A percentile compares a stretch with the other conserved stretches of the same genome.
Conservation (phyloP, 176 grass and related monocot genomes). For the Oryza nivara region DNA sequence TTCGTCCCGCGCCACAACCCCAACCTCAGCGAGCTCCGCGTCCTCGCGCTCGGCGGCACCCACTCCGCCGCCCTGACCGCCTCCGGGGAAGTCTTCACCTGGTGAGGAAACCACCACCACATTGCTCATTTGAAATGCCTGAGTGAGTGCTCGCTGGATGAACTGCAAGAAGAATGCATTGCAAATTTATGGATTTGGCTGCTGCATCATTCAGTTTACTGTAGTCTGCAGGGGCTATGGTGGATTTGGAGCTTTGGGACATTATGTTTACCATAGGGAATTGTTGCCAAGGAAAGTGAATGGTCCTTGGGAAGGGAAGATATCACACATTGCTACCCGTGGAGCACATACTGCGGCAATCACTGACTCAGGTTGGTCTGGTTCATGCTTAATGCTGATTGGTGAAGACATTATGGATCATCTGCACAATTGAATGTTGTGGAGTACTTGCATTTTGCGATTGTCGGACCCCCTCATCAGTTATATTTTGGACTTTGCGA, state of each 20-base stretch:
- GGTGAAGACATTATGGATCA: not conserved
- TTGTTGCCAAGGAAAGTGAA: constrained; percentile 73
- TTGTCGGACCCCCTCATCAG: not conserved
- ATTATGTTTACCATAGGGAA: constrained; percentile 89
- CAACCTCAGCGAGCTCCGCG: constrained; percentile 61
- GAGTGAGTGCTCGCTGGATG: not conserved
- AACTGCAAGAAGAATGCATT: constrained; percentile 2
- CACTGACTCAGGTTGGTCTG: constrained; percentile 58
- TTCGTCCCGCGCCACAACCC: constrained; percentile 78
- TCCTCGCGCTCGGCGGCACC: constrained; percentile 78
- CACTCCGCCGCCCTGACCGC: constrained; percentile 72
- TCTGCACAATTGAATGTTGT: not conserved
- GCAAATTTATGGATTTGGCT: constrained; percentile 44
- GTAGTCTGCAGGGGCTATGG: constrained; percentile 98
- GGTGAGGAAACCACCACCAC: constrained; percentile 59
- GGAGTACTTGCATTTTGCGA: not conserved
- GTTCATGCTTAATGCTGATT: not conserved
- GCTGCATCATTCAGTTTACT: constrained; percentile 71
- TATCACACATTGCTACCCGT: constrained; percentile 81
- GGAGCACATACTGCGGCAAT: constrained; percentile 88
- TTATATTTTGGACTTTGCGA: constrained; percentile 6
- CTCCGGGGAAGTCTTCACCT: constrained; percentile 82
- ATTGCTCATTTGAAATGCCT: constrained; percentile 28
- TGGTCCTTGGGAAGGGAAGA: constrained; percentile 71
- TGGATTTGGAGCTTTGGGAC: constrained; percentile 97